Conservation (phyloP, 129 eudicot species). For the Solidago caesia region DNA sequence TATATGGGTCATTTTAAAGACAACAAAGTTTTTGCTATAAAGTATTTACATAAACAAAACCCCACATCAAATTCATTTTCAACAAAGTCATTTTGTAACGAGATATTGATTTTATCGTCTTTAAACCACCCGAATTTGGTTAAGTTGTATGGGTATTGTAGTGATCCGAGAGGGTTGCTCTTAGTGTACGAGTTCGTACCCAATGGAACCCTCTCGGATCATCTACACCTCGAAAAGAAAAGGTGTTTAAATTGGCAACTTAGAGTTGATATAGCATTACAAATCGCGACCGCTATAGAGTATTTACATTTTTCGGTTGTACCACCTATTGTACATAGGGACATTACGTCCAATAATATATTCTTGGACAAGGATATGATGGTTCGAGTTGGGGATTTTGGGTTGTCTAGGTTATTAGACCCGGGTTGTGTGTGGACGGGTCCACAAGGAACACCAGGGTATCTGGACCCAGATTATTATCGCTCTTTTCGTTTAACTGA, state of each 20-base stretch:
- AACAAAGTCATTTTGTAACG: constrained; percentile 72
- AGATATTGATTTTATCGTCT: constrained; percentile 72
- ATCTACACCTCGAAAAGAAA: constrained; percentile 52
- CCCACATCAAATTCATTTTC: constrained; percentile 54
- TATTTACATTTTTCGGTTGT: constrained; percentile 67
- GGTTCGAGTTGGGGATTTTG: constrained; percentile 87
- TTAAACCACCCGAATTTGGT: constrained; percentile 78
- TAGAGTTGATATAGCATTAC: constrained; percentile 73
- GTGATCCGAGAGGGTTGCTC: constrained; percentile 76
- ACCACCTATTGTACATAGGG: constrained; percentile 87
- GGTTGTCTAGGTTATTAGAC: constrained; percentile 63
- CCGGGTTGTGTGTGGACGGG: constrained; percentile 94
- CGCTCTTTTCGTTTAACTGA: constrained; percentile 76
- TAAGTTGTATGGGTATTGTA: constrained; percentile 84
- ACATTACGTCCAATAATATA: constrained; percentile 76
- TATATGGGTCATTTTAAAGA: constrained; percentile 61
- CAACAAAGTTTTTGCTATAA: constrained; percentile 65
- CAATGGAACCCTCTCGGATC: constrained; percentile 81
- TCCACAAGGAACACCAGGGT: constrained; percentile 98
- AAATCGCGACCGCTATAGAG: constrained; percentile 73
- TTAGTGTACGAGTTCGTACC: constrained; percentile 81
- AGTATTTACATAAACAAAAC: constrained; percentile 67
- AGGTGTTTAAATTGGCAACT: constrained; percentile 52
- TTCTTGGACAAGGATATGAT: constrained; percentile 78
- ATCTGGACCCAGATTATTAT: constrained; percentile 84